Evolutionary conservation across 2,329 filamentous ascomycete species (phyloP).

Genomic region (Pseudonectria buxi): DNA sequence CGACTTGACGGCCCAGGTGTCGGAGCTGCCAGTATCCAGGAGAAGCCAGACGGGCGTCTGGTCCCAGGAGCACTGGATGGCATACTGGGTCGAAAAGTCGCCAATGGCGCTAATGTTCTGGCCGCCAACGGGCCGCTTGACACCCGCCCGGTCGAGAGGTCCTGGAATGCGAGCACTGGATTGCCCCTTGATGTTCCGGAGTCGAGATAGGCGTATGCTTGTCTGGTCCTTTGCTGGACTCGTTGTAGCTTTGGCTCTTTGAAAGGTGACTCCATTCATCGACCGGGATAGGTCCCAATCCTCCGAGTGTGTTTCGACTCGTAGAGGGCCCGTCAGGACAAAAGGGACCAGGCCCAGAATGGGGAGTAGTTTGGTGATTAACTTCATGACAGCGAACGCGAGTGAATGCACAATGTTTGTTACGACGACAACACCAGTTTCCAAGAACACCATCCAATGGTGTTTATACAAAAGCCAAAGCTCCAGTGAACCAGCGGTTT

Average conservation of each 20-base stretch:
- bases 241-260: conserved; percentile 24
- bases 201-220: conserved; percentile 26
- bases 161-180: background rate
- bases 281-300: conserved; percentile 29
- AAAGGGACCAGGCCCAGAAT: conserved; percentile 3
- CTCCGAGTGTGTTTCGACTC: background rate
- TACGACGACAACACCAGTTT: conserved; percentile 1
- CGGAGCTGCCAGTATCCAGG: conserved; percentile 45
- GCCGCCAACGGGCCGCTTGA: conserved; percentile 13
- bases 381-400: conserved; percentile 1
- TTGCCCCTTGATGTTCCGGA: conserved; percentile 23
- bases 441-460: background rate
- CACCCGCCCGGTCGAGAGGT: background rate
- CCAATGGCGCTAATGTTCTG: conserved; percentile 35
- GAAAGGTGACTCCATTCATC: conserved; percentile 33
- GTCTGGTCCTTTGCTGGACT: conserved; percentile 22
- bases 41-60: conserved; percentile 33
- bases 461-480: too few species aligned
- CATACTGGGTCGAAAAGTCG: conserved; percentile 36
- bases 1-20: conserved; percentile 41
- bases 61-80: conserved; percentile 35
- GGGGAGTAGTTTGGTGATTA: background rate
- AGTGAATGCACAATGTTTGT: background rate
- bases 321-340: conserved; percentile 1
- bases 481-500: too few species aligned